Percentiles rank a stretch among this genome's conserved stretches.
phyloP scores from a whole-genome alignment of 495 filamentous ascomycete species.

The Neurospora intermedia region DNA sequence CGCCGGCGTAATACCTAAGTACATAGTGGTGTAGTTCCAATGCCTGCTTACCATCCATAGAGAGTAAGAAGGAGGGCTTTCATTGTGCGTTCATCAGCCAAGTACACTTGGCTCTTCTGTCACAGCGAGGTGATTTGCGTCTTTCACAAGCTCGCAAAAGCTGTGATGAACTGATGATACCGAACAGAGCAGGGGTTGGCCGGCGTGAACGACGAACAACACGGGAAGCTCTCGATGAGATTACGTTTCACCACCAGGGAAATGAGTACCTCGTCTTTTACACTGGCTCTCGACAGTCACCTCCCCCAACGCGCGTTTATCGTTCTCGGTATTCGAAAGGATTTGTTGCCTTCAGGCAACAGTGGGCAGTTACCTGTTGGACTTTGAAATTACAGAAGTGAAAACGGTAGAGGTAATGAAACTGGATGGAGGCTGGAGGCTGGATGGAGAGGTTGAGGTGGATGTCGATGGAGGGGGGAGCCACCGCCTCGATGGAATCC shows the following conservation, averaged over 20 bases:
- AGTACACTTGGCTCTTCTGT: not conserved
- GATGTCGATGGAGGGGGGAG: constrained; percentile 8
- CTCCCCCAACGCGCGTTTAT: not conserved
- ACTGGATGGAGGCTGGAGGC: constrained; percentile 20
- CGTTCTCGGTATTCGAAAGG: not conserved
- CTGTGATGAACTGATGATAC: not conserved
- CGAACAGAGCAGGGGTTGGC: not conserved
- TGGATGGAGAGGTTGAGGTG: constrained; percentile 11
- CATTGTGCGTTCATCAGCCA: not conserved
- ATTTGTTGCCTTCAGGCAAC: not conserved
- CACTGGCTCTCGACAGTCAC: not conserved
- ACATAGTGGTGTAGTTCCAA: not conserved
- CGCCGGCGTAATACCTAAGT: not conserved
- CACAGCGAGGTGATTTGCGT: not conserved
- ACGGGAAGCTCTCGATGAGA: not conserved
- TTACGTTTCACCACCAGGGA: not conserved
- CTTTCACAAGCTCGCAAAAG: not conserved
- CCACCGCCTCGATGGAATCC: not conserved
- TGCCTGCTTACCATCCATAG: not conserved
- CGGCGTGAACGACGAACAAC: not conserved
- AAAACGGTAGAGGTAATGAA: constrained; percentile 4
- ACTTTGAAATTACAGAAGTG: not conserved
- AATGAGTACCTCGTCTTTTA: not conserved
- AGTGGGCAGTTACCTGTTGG: not conserved
- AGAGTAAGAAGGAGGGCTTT: not conserved